Base-by-base conservation (phyloP, 148 eudicot genomes). In the Simmondsia chinensis region DNA sequence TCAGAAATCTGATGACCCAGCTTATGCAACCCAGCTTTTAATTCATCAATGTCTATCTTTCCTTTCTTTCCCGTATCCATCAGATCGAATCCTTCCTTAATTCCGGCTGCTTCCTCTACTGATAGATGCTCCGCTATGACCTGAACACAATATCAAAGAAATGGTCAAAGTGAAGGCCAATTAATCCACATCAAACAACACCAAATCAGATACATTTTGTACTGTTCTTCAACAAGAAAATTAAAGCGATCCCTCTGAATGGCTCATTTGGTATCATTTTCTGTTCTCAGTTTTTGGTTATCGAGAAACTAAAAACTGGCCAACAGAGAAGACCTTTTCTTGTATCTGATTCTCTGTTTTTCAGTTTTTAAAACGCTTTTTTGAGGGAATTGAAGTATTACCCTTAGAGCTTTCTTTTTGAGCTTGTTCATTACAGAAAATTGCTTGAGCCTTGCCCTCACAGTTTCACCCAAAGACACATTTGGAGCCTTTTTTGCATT, bases 401-500 rank as follows among this genome's bases (percentile, higher is more conserved):
- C 95, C 86, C 70, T 70, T 22, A 85, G 55, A 59, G 95, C 89
- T 60, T 61, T 66, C 70, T 85, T 85, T 80, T 85, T 85, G 39
- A 85, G 80, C 59, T 80, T 85, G 71, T 85, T 85, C 89, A 80
- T 85, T 41, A 77, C 69, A 31, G 89, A 74, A 29, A 85, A 85
- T 48, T 80, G 95, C 49, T 68, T 72, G 28, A 85, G 86, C 48
- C 89, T 69, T 14, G 83, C 83, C 52, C 61, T 77, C 50, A 77
- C 95, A 0, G 74, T 66, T 65, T 85, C 89, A 41, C 95, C 89
- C 33, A 85, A 34, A 41, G 75, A 69, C 54, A 75, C 78, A 70
- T 77, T 75, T 18, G 95, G 89, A 57, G 89, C 95, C 63, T 61
- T 72, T 56, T 72, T 75, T 5, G 68, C 70, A 43, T 81, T 77